Evolutionary conservation across 2,329 filamentous ascomycete genomes (phyloP).

Genomic region (Nothopassalora personata): DNA sequence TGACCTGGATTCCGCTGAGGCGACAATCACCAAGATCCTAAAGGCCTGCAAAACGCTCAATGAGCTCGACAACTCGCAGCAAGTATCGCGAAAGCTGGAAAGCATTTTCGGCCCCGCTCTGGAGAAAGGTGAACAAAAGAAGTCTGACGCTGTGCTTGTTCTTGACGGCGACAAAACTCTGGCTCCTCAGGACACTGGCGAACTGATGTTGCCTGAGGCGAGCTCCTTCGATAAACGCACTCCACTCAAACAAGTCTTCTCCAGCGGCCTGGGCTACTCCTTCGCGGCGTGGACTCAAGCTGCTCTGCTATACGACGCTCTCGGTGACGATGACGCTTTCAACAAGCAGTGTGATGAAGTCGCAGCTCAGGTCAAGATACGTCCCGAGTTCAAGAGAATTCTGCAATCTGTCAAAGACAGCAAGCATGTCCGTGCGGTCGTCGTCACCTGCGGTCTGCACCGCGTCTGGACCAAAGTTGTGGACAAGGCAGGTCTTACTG

Average conservation of each 20-base stretch:
- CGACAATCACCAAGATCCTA: not conserved
- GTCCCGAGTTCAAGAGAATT: slow-evolving; percentile 46
- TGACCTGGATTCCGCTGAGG: not conserved
- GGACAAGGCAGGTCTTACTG: slow-evolving; percentile 37
- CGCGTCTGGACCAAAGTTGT: slow-evolving; percentile 54
- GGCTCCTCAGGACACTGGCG: slow-evolving; percentile 45
- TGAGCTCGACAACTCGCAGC: not conserved
- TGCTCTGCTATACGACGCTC: slow-evolving; percentile 49
- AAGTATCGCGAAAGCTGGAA: slow-evolving; percentile 33
- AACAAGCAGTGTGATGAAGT: slow-evolving; percentile 43
- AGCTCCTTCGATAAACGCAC: slow-evolving; percentile 32
- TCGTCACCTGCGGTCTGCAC: slow-evolving; percentile 53
- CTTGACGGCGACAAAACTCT: slow-evolving; percentile 58
- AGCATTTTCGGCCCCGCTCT: slow-evolving; percentile 23
- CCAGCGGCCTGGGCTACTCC: slow-evolving; percentile 44
- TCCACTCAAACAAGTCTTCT: slow-evolving; percentile 53
- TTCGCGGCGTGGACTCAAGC: slow-evolving; percentile 54
- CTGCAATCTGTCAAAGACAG: slow-evolving; percentile 30
- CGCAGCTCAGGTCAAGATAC: slow-evolving; percentile 39
- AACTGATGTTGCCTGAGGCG: slow-evolving; percentile 48
- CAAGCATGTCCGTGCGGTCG: slow-evolving; percentile 41
- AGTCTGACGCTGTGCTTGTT: slow-evolving; percentile 37
- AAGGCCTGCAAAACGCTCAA: not conserved
- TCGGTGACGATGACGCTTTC: slow-evolving; percentile 35
- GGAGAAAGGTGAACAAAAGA: not conserved